Percentiles rank a stretch among this genome's conserved stretches.
These are phyloP conservation scores for Lepraria neglecta DNA, from an alignment of 495 filamentous ascomycete species.

Conservation along the genomic window DNA sequence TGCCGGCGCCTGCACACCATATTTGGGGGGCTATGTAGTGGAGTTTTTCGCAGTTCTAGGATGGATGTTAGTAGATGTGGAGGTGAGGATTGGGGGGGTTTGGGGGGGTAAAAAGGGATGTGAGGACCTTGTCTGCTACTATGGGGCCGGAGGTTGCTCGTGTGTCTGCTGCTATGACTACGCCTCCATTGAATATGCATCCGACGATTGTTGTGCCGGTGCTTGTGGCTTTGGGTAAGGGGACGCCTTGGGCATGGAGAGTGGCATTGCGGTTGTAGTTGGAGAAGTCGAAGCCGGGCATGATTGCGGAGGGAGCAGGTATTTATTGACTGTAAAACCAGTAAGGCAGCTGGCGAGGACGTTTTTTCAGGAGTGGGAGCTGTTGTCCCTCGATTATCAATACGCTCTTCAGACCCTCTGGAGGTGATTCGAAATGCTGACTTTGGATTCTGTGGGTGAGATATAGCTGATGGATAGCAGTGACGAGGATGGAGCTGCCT, in stretches of 20 bases:
- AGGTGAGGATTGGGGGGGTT: not conserved
- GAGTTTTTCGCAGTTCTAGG: conserved; percentile 95
- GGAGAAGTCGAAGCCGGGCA: conserved; percentile 99
- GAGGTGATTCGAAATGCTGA: not conserved
- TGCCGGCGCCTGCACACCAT: conserved; percentile 98
- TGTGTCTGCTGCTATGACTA: conserved; percentile 97
- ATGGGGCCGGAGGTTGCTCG: conserved; percentile 96
- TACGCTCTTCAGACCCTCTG: not conserved
- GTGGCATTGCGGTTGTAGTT: conserved; percentile 98
- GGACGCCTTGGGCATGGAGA: conserved; percentile 85
- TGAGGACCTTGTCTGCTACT: conserved; percentile 86
- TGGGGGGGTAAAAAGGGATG: conserved; percentile 2
- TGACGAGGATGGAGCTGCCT: conserved; percentile 26
- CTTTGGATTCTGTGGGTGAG: not conserved
- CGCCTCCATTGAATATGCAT: conserved; percentile 92
- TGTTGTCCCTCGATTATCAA: not conserved
- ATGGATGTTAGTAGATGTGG: conserved; percentile 6
- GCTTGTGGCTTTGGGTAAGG: conserved; percentile 93
- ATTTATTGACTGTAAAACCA: conserved; percentile 1
- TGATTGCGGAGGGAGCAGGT: conserved; percentile 42
- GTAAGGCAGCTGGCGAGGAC: not conserved
- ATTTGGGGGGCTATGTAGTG: conserved; percentile 99
- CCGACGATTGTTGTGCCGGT: conserved; percentile 99
- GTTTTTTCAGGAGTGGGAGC: not conserved
- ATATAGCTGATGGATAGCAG: conserved; percentile 1